These are phyloP conservation scores for Abrus precatorius DNA, from an alignment of 306 rosid species.

Conservation along the genomic window DNA sequence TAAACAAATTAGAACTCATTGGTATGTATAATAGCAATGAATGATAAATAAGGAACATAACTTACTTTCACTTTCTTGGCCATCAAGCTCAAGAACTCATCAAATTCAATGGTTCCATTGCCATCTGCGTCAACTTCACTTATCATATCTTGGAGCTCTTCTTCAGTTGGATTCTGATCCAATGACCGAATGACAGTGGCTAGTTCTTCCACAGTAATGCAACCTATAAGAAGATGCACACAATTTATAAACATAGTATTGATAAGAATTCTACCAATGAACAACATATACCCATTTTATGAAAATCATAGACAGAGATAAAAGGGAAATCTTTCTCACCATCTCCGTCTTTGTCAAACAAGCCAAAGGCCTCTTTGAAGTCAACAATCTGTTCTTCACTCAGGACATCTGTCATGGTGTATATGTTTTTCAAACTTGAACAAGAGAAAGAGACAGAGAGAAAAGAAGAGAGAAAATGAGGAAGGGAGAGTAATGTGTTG, in stretches of 20 bases:
- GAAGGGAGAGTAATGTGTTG: conserved; percentile 50
- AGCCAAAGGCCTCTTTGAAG: conserved; percentile 91
- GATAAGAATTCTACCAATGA: conserved; percentile 2
- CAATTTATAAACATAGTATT: background rate
- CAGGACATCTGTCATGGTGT: conserved; percentile 70
- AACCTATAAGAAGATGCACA: conserved; percentile 62
- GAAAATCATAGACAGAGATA: background rate
- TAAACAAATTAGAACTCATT: background rate
- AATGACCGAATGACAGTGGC: conserved; percentile 92
- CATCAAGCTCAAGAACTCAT: conserved; percentile 90
- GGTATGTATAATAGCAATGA: conserved; percentile 4
- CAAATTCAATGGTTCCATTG: conserved; percentile 94
- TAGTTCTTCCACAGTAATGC: conserved; percentile 94
- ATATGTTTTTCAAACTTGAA: conserved; percentile 13
- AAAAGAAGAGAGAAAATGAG: conserved; percentile 43
- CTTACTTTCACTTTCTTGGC: conserved; percentile 88
- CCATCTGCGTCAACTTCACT: conserved; percentile 88
- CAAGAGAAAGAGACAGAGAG: conserved; percentile 12
- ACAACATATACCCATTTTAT: background rate
- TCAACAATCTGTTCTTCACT: conserved; percentile 91
- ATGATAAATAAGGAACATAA: background rate
- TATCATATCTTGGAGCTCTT: conserved; percentile 93
- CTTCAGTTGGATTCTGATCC: conserved; percentile 96
- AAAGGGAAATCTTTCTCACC: conserved; percentile 61
- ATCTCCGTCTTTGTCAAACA: conserved; percentile 97